Evolutionary conservation across 805 yeast species (phyloP), one percentile per base, ranked within the genome.

Genomic region (Starmerella apis): DNA sequence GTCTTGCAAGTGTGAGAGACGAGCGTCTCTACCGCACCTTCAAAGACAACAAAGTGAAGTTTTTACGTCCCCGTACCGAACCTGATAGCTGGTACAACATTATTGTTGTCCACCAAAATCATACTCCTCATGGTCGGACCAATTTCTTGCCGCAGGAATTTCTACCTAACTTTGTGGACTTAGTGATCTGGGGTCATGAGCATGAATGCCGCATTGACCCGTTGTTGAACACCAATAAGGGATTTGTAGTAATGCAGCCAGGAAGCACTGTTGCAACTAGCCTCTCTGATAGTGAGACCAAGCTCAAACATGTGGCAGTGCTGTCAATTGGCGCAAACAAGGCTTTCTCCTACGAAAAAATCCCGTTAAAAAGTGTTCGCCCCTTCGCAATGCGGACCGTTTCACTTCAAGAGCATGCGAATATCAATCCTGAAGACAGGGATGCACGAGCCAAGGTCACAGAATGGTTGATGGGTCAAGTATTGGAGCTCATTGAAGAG

Each of bases 111-210:
- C 98, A 92, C 65, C 98, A 92, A 66, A 92, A 92, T 65, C 96
- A 65, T 54, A 75, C 80, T 2, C 78, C 82, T 4, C 88, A 88
- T 59, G 77, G 94, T 1, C 84, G 94, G 0, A 49, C 52, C 10
- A 80, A 86, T 4, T 83, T 83, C 56, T 69, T 92, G 4, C 97
- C 96, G 5, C 97, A 88, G 56, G 74, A 72, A 47, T 83, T 84
- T 58, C 67, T 92, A 22, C 98, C 97, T 0, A 69, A 73, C 8
- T 87, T 88, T 62, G 60, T 92, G 43, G 87, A 92, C 61, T 70
- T 90, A 50, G 80, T 92, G 0, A 68, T 88, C 1, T 92, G 98
- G 98, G 98, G 98, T 16, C 98, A 92, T 65, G 98, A 92, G 63
- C 98, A 92, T 65, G 96, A 92, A 63, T 86, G 96, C 61, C 73